Percentiles rank a stretch among this genome's conserved stretches.
Conservation (phyloP, 768 basidiomycete species). For the Gyrodon lividus region DNA sequence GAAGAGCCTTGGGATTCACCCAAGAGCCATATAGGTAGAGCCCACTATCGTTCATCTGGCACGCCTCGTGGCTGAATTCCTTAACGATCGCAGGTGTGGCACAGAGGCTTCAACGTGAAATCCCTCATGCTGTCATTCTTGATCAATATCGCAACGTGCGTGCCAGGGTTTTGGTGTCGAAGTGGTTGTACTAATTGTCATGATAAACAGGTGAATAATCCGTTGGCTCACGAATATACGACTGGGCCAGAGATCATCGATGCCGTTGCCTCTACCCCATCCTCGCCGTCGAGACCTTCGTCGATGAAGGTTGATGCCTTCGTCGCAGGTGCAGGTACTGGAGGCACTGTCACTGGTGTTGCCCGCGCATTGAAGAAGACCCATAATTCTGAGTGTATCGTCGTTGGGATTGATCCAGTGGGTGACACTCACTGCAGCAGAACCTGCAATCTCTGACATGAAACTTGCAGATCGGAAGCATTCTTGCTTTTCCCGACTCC, state of each 20-base stretch:
- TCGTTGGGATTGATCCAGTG: constrained; percentile 93
- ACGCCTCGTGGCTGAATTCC: constrained; percentile 82
- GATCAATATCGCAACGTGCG: constrained; percentile 86
- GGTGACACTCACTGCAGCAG: constrained; percentile 23
- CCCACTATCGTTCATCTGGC: constrained; percentile 27
- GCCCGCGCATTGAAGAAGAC: constrained; percentile 75
- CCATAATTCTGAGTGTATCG: constrained; percentile 68
- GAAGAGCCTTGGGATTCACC: constrained; percentile 87
- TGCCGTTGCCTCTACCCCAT: constrained; percentile 65
- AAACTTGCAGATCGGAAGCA: constrained; percentile 71
- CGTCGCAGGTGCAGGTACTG: constrained; percentile 88
- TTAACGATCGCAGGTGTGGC: constrained; percentile 88
- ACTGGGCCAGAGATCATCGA: constrained; percentile 93
- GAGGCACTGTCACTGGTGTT: constrained; percentile 90
- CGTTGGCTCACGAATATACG: constrained; percentile 83
- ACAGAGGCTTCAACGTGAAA: constrained; percentile 67
- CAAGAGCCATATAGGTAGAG: constrained; percentile 88
- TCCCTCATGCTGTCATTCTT: constrained; percentile 84
- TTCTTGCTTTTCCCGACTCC: constrained; percentile 70
- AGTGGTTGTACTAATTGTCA: constrained; percentile 1
- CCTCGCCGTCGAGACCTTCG: constrained; percentile 54
- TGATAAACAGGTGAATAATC: constrained; percentile 65
- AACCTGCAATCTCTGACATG: constrained; percentile 3
- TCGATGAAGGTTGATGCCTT: constrained; percentile 79
- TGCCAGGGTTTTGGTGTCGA: constrained; percentile 1